Evolutionary conservation across 192 early-diverging fungal species (phyloP), one percentile per base, ranked within the genome.

Genomic region (Entomortierella beljakovae): DNA sequence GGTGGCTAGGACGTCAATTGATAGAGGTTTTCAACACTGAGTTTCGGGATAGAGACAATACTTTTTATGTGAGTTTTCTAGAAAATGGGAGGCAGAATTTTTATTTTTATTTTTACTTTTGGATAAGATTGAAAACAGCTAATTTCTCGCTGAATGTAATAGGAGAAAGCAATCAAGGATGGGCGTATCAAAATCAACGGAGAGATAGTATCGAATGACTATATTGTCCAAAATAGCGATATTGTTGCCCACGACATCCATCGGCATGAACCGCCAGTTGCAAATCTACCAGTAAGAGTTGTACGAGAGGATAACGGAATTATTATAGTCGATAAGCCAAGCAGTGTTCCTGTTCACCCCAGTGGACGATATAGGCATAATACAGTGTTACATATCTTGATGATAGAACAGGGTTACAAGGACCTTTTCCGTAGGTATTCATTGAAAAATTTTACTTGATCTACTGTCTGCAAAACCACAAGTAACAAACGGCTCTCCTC

Each of bases 241-340:
- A 59, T 95, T 8, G 84, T 99, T 38, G 85, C 84, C 7, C 96
- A 97, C 70, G 81, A 86, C 20, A 92, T 94, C 31, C 98, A 99
- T 83, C 90, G 98, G 0, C 98, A 99, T 79, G 98, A 99, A 81
- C 98, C 98, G 6, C 96, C 97, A 11, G 91, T 97, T 0, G 88
- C 91, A 2, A 85, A 84, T 18, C 49, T 83, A 26, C 57, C 84
- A 3, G 83, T 97, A 34, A 80, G 83, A 9, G 87, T 99, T 15
- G 88, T 98, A 0, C 54, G 83, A 18, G 71, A 87, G 29, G 87
- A 90, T 13, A 83, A 92, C 28, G 85, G 91, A 4, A 61, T 92
- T n/a, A 83, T 96, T 60, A 88, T 97, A 22, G 86, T 99, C 10
- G 88, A 95, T 79, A 99, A 99, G 81, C 98, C 98, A 2, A 88